Base-by-base conservation (phyloP, 2,329 filamentous ascomycete species). In the Dothideomycetes sp. region DNA sequence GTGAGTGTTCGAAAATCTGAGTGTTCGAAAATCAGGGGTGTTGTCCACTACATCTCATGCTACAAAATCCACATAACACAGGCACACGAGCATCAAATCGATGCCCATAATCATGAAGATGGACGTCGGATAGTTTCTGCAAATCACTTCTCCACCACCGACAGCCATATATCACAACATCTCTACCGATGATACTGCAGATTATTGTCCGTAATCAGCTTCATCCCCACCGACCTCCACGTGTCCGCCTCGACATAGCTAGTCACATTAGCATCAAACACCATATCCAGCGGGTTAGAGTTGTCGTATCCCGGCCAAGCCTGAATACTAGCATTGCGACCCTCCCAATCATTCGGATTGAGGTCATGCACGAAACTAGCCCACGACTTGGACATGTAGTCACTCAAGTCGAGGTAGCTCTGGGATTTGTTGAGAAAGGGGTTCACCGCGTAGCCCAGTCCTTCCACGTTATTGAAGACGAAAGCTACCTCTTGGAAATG, bases 401-500 rank as follows among this genome's bases (percentile, higher is more conserved):
- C 52, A 2, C 62, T 57, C 1, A 69, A 54, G 4, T 62, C 48
- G 12, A 52, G 50, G 43, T 63, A 68, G 11, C 40, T 49, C 42
- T 60, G 36, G 0, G 56, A 52, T 47, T 60, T 62, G 47, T 56
- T 53, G 3, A 41, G 40, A 43, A 60, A 60, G 2, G 57, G 57
- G 29, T 55, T 52, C 39, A 55, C 45, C 4, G 54, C 60, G 43
- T 68, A 69, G 1, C 66, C 66, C 2, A 62, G 47, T 14, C 65
- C 65, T 2, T 56, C 16, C 4, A 59, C 52, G 48, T 70, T 69
- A 48, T 64, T 51, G 49, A 70, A 69, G 4, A 69, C 65, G 37
- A 65, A 69, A 0, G 61, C 52, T 0, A 69, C 61, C 50, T 70
- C 66, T 45, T 67, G 63, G 52, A 77, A 78, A 52, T 79, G 75